Evolutionary conservation across 345 rosid genomes (phyloP), one percentile per base, ranked within the genome.

Genomic region (Eucalyptus rudis): DNA sequence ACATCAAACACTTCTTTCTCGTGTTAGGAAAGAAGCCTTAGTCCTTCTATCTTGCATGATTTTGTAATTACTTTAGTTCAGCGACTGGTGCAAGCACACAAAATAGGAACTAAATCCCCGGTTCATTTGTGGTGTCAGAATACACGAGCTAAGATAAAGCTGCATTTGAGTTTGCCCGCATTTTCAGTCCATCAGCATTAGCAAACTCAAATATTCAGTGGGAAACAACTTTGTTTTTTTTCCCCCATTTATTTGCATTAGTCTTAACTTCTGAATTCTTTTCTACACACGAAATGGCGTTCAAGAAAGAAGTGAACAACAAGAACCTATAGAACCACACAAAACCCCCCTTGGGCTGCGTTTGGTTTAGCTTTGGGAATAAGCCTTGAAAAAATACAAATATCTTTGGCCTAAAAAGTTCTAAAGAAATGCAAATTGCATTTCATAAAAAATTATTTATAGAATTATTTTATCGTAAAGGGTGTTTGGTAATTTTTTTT

Each of bases 401-500:
- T 17, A 51, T 51, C 22, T 51, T 51, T 17, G 0, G 2, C 11
- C 1, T 51, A 51, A 51, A 51, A 2, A 51, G 24, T 0, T 51
- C 1, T 17, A 0, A 2, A 17, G 8, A 17, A 51, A 17, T 17
- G 9, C 56, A 17, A 7, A 7, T 17, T 51, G 22, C 0, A 0
- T 51, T 0, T 6, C 0, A 0, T 51, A 0, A 17, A 51, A 51
- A 51, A 17, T 17, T 51, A 0, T 51, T 51, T 51, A 0, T 0
- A 51, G 3, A 17, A 17, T 0, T 51, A 51, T 0, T 17, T 51
- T 51, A 0, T 0, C 0, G 0, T 51, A 17, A 51, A 51, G 0
- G 0, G 2, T 51, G 9, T 51, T 51, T 7, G 8, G 2, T 4
- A 17, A 51, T 3, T 47, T 17, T 51, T 50, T 51, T 16, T 51